Evolutionary conservation across 2,329 filamentous ascomycete species (phyloP).

Genomic region (Clarireedia paspali): DNA sequence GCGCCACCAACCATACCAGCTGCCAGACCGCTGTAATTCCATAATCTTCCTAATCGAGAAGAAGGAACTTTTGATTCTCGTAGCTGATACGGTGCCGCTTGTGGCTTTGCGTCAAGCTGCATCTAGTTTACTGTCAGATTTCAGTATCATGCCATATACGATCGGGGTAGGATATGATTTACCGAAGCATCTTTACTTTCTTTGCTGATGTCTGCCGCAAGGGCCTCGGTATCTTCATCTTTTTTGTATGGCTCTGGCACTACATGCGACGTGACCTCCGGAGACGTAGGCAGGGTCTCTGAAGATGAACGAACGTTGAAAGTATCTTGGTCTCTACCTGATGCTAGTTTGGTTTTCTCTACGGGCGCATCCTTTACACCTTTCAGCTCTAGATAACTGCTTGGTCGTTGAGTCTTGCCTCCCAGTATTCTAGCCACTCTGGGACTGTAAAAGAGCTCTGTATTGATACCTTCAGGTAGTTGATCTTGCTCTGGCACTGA

Average conservation of each 20-base stretch:
- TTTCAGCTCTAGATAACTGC: constrained; percentile 27
- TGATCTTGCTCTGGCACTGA: constrained; percentile 34
- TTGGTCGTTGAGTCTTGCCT: constrained; percentile 31
- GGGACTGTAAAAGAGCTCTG: constrained; percentile 54
- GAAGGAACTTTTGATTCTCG: constrained; percentile 87
- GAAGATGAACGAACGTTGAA: constrained; percentile 23
- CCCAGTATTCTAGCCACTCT: constrained; percentile 48
- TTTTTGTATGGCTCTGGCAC: constrained; percentile 10
- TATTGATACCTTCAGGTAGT: constrained; percentile 50
- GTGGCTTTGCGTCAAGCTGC: constrained; percentile 18
- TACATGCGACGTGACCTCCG: constrained; percentile 10
- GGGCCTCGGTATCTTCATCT: constrained; percentile 34
- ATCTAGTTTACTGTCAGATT: constrained; percentile 36
- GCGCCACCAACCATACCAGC: constrained; percentile 94
- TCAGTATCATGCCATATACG: constrained; percentile 30
- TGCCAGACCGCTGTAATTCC: constrained; percentile 90
- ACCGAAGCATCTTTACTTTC: constrained; percentile 30
- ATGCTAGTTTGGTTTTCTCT: constrained; percentile 25
- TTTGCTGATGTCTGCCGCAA: constrained; percentile 36
- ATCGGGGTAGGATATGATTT: neutral
- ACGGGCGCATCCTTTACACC: constrained; percentile 28
- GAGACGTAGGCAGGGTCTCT: neutral
- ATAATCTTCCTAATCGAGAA: constrained; percentile 76
- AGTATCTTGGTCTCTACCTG: constrained; percentile 32
- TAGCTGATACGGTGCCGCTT: constrained; percentile 53